Percentiles rank a stretch among this genome's conserved stretches.
Evolutionary conservation across 768 basidiomycete genomes (phyloP).

Genomic region (Pleurotus citrinopileatus): DNA sequence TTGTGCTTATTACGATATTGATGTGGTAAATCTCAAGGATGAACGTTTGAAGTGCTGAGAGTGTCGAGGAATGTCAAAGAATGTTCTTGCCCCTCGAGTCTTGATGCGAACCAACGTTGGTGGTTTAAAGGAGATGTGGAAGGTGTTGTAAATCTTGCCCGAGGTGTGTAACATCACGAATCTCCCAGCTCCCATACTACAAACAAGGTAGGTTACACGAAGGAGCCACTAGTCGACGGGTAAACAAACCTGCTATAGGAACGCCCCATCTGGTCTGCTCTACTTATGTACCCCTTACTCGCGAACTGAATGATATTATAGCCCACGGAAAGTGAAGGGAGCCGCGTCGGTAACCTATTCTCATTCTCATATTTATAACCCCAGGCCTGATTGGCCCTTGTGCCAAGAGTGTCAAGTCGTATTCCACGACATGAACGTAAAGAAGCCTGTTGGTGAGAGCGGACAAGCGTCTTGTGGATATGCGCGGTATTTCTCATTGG

Average conservation of each 20-base stretch:
- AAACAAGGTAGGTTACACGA: too few species aligned
- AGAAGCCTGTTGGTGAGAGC: background rate
- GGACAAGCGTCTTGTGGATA: background rate
- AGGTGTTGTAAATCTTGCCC: background rate
- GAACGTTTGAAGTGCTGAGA: background rate
- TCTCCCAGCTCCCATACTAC: too few species aligned
- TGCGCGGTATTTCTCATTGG: slow-evolving; percentile 2
- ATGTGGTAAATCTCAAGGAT: background rate
- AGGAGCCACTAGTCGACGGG: too few species aligned
- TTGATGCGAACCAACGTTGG: background rate
- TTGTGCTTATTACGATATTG: background rate
- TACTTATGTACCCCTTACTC: too few species aligned
- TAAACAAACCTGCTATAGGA: too few species aligned
- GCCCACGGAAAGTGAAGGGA: background rate
- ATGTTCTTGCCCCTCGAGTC: background rate
- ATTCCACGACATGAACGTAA: slow-evolving; percentile 4
- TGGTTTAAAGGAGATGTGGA: slow-evolving; percentile 1
- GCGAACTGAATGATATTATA: too few species aligned
- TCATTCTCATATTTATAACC: background rate
- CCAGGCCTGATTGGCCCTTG: background rate
- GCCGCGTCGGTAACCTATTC: background rate
- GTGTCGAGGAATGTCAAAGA: background rate
- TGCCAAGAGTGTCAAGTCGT: background rate
- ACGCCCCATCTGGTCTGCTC: background rate
- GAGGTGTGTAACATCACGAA: too few species aligned